Base-by-base conservation (phyloP, 1,139 yeast genomes). In the Geotrichum klebahnii region DNA sequence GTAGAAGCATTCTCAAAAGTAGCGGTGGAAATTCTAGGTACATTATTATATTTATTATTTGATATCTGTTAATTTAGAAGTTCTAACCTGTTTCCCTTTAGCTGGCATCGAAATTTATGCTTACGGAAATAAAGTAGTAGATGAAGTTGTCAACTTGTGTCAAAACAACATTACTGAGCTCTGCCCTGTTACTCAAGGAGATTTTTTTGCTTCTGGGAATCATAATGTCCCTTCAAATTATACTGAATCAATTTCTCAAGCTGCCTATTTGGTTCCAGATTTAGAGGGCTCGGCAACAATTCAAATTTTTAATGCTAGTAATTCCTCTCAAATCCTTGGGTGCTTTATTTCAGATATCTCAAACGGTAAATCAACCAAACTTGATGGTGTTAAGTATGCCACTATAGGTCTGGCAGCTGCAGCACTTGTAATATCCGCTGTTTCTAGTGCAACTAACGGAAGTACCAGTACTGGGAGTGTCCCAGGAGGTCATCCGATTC, bases 231-330 rank as follows among this genome's bases (percentile, higher is more conserved):
- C 69, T 5, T 44, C 48, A 14, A 46, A 59, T 14, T 66, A 63
- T 46, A 60, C 63, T 6, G 34, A 43, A 5, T 50, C 57, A 2
- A 59, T 66, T n/a, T 57, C 67, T 3, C 37, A 58, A 5, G 54
- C 61, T 28, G 69, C 67, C 3, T 66, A 61, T 55, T 52, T 51
- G 9, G 57, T 66, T 17, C 69, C 69, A 3, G 69, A 66, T 50
- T 51, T 66, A 14, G 67, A 66, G 47, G 69, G 66, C 2, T 28
- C 50, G 3, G 60, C 63, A 8, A 53, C 51, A 12, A 58, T 66
- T 31, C 53, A 51, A 19, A 43, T 66, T 10, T 55, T 35, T 39
- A 58, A 58, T 42, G 60, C 64, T 2, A 35, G 55, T 17, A 58
- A 61, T 37, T 51, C 55, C 5, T 50, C 52, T 17, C 54, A 53